Evolutionary conservation across 2,329 filamentous ascomycete genomes (phyloP).

Genomic region (Lachnellula subtilissima): DNA sequence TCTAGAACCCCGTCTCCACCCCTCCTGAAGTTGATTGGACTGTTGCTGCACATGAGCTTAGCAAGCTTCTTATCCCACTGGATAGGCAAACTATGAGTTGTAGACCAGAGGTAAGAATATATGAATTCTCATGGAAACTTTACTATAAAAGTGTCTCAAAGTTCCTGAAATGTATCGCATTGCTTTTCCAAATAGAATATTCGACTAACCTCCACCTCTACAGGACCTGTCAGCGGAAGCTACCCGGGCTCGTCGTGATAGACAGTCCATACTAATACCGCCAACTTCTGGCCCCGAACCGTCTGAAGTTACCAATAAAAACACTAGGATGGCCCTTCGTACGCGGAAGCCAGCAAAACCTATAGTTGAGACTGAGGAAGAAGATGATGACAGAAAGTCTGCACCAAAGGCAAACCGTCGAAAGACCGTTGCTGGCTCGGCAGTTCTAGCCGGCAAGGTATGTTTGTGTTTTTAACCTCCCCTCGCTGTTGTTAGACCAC

Average conservation of each 20-base stretch:
- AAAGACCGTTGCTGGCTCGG: constrained; percentile 55
- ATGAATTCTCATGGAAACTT: too few relatives aligned
- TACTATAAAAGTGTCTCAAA: background rate
- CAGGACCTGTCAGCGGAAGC: constrained; percentile 67
- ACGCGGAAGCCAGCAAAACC: constrained; percentile 59
- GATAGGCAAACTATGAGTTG: constrained; percentile 72
- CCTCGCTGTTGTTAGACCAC: background rate
- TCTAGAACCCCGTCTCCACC: constrained; percentile 57
- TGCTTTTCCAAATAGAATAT: background rate
- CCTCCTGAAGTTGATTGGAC: constrained; percentile 82
- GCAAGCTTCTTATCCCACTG: constrained; percentile 73
- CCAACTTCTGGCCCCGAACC: constrained; percentile 28
- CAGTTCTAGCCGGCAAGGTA: constrained; percentile 44
- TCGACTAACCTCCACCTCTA: background rate
- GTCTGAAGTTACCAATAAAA: constrained; percentile 39
- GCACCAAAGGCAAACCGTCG: constrained; percentile 43
- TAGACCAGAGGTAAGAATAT: constrained; percentile 50
- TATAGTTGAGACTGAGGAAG: constrained; percentile 46
- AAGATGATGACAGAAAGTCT: constrained; percentile 40
- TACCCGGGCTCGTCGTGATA: constrained; percentile 58
- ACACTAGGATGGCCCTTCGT: constrained; percentile 67
- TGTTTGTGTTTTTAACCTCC: constrained; percentile 7
- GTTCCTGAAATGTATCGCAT: background rate
- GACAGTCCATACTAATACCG: constrained; percentile 49
- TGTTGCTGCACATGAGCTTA: constrained; percentile 75